These are phyloP conservation scores for Sutorius australiensis DNA, from an alignment of 768 basidiomycete species.

Conservation along the genomic window DNA sequence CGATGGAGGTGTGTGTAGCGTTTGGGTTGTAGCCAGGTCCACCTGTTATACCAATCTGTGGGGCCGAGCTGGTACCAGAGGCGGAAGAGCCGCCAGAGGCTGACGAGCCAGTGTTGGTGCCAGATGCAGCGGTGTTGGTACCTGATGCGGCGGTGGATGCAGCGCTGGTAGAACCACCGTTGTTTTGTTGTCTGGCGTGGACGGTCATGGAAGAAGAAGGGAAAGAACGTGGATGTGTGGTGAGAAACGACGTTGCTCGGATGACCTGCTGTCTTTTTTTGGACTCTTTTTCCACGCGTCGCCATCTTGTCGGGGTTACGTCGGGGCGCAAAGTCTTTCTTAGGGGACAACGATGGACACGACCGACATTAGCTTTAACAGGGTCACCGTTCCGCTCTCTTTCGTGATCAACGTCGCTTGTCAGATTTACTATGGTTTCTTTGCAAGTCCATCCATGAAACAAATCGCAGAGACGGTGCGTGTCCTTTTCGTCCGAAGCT, in stretches of 20 bases:
- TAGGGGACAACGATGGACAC: background rate
- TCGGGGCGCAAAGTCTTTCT: background rate
- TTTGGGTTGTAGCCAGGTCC: constrained; percentile 25
- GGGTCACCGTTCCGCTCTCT: background rate
- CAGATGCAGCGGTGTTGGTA: background rate
- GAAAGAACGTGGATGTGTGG: background rate
- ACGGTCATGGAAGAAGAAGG: constrained; percentile 11
- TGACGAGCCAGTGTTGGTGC: background rate
- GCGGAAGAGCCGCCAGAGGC: constrained; percentile 4
- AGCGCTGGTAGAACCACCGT: background rate
- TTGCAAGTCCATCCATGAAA: background rate
- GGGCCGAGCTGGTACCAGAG: background rate
- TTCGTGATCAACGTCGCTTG: background rate
- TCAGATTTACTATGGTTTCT: background rate
- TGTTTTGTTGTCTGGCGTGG: constrained; percentile 25
- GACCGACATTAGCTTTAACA: background rate
- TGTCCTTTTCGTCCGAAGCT: background rate
- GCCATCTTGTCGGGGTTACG: background rate
- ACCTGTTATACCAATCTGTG: constrained; percentile 22
- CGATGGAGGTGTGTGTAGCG: constrained; percentile 25
- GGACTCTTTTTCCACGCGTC: background rate
- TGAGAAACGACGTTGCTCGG: background rate
- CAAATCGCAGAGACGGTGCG: background rate
- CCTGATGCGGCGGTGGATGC: background rate
- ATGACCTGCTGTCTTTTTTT: constrained; percentile 17